Percentiles rank a stretch among this genome's conserved stretches.
Conservation (phyloP, 768 basidiomycete genomes). For the Termitomyces sp. region DNA sequence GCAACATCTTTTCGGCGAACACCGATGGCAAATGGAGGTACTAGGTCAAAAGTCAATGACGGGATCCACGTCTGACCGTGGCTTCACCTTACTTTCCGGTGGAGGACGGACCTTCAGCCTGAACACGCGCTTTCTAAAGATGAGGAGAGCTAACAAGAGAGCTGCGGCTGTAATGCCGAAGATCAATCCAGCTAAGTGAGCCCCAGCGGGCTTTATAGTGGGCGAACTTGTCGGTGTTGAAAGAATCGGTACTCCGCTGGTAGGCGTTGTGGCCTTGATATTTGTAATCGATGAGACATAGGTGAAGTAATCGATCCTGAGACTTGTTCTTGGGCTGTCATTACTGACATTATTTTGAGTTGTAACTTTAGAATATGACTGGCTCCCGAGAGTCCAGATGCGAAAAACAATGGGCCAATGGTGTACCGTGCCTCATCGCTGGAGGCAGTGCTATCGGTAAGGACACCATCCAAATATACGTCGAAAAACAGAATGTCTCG, state of each 20-base stretch:
- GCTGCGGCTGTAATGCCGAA: slow-evolving; percentile 1
- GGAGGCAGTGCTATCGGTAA: not conserved
- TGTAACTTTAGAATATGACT: not conserved
- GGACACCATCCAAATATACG: not conserved
- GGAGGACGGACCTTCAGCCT: not conserved
- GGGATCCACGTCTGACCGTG: not conserved
- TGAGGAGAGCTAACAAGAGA: not conserved
- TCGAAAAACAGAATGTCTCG: not conserved
- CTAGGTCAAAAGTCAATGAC: not conserved
- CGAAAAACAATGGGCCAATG: not conserved
- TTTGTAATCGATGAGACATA: not conserved
- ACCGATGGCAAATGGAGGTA: not conserved
- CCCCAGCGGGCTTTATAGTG: not conserved
- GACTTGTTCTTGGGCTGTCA: not conserved
- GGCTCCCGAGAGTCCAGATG: not conserved
- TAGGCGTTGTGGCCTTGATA: not conserved
- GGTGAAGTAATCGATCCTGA: not conserved
- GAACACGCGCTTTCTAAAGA: slow-evolving; percentile 4
- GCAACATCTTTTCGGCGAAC: not conserved
- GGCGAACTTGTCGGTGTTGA: not conserved
- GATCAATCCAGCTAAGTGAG: slow-evolving; percentile 3
- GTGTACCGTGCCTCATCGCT: not conserved
- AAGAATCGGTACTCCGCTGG: not conserved
- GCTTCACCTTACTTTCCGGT: not conserved
- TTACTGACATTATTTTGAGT: not conserved